These are phyloP conservation scores for Sherardia arvensis DNA, from an alignment of 257 asterid genomes.

Conservation along the genomic window DNA sequence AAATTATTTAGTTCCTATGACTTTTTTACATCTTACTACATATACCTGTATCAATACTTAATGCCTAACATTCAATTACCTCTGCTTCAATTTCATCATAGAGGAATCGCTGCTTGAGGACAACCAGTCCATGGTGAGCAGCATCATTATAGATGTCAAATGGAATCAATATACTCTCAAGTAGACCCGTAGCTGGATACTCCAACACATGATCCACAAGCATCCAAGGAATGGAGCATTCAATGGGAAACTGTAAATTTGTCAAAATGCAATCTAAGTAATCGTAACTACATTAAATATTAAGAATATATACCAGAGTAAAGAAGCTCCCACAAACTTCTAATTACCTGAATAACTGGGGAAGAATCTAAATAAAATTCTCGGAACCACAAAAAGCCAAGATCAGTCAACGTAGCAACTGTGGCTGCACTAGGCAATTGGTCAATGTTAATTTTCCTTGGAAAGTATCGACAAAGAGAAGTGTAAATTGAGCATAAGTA, in stretches of 20 bases:
- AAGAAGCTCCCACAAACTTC: background rate
- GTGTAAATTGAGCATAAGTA: background rate
- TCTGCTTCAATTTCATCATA: conserved; percentile 99
- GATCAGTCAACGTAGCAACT: conserved; percentile 70
- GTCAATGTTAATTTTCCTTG: conserved; percentile 20
- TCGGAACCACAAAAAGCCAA: conserved; percentile 97
- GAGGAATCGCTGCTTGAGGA: conserved; percentile 93
- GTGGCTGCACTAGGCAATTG: conserved; percentile 63
- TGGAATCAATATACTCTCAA: conserved; percentile 86
- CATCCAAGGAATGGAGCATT: conserved; percentile 99
- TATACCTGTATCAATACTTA: background rate
- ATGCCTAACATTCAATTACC: conserved; percentile 35
- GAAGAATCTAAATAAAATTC: conserved; percentile 99
- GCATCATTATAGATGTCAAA: conserved; percentile 98
- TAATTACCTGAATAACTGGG: conserved; percentile 89
- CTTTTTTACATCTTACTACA: background rate
- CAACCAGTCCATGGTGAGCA: conserved; percentile 87
- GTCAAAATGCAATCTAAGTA: conserved; percentile 6
- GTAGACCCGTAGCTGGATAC: conserved; percentile 70
- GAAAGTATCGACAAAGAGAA: conserved; percentile 7
- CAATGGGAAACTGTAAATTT: conserved; percentile 80
- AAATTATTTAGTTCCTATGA: background rate
- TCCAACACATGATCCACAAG: conserved; percentile 90
- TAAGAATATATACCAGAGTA: background rate
- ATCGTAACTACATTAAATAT: background rate